Evolutionary conservation across 805 yeast genomes (phyloP).

Genomic region (Schizosaccharomyces lindneri): DNA sequence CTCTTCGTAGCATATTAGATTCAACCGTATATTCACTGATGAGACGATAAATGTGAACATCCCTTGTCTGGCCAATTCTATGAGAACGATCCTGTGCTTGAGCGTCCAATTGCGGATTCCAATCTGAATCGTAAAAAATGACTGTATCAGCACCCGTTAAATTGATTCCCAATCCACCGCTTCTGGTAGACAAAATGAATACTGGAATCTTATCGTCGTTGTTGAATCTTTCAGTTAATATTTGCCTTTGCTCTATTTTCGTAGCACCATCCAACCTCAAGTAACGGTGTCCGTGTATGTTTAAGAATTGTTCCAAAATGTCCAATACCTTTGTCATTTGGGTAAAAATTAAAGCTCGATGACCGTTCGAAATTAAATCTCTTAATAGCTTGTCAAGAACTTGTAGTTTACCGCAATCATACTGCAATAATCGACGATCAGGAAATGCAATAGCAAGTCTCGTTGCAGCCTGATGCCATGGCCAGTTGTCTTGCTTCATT

Average conservation of each 20-base stretch:
- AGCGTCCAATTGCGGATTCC: constrained; percentile 99
- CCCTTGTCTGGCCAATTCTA: constrained; percentile 93
- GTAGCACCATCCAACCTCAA: constrained; percentile 95
- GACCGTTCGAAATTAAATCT: constrained; percentile 64
- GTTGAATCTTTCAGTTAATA: constrained; percentile 78
- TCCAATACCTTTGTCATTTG: constrained; percentile 96
- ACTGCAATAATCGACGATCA: constrained; percentile 71
- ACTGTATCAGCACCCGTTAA: constrained; percentile 97
- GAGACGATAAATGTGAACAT: constrained; percentile 87
- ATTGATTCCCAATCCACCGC: constrained; percentile 96
- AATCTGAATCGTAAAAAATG: constrained; percentile 89
- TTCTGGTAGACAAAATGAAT: constrained; percentile 77
- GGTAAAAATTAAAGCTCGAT: constrained; percentile 82
- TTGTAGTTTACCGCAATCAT: constrained; percentile 92
- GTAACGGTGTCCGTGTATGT: constrained; percentile 81
- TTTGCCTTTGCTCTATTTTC: constrained; percentile 86
- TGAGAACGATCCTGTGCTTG: constrained; percentile 98
- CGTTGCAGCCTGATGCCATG: constrained; percentile 62
- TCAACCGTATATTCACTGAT: constrained; percentile 93
- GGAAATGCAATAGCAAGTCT: constrained; percentile 86
- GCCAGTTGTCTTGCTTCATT: constrained; percentile 15
- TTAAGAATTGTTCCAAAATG: constrained; percentile 73
- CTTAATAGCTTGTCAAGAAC: constrained; percentile 51
- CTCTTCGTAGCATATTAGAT: constrained; percentile 76
- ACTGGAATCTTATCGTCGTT: constrained; percentile 67